Evolutionary conservation across 345 rosid genomes (phyloP), one percentile per base, ranked within the genome.

Genomic region (Lumnitzera littorea): DNA sequence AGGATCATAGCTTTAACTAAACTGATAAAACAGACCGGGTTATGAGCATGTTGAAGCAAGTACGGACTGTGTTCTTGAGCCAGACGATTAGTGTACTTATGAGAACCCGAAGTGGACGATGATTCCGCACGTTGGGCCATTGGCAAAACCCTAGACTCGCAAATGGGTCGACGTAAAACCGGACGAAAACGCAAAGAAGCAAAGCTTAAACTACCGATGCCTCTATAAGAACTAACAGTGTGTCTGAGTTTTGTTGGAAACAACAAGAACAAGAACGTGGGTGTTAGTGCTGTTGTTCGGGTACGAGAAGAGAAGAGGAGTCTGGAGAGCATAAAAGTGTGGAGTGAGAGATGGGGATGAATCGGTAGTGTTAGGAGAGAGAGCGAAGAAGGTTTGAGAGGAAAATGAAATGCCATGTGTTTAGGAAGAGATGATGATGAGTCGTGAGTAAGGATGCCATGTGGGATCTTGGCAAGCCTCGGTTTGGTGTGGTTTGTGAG

Each of bases 1-100:
- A 36, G 7, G 11, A 29, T 20, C 51, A 25, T 20, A 24, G 15
- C 24, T 14, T 13, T 49, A 12, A 53, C 27, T 1, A 67, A 54
- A 25, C 58, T 10, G 54, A 8, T 11, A 54, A 62, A 36, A 46
- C 11, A 41, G 27, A 92, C 96, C 48, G 96, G 98, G 66, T 89
- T 92, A 62, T 87, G 90, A 13, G 94, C 94, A 58, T 92, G 91
- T 62, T 92, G 98, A 61, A 85, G 98, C 59, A 89, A 92, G 73
- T 85, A 92, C 29, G 96, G 96, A 70, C 91, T 85, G 52, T 87
- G 96, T 77, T 89, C 91, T 7, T 88, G 61, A 13, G 92, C 89
- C 60, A 89, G 86, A 59, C 94, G 91, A 58, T 85, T 89, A 8
- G 83, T 79, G 66, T 75, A 59, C 57, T 64, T 70, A 62, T 62